Conservation (phyloP, 495 filamentous ascomycete genomes). For the Achaetomiella virescens region DNA sequence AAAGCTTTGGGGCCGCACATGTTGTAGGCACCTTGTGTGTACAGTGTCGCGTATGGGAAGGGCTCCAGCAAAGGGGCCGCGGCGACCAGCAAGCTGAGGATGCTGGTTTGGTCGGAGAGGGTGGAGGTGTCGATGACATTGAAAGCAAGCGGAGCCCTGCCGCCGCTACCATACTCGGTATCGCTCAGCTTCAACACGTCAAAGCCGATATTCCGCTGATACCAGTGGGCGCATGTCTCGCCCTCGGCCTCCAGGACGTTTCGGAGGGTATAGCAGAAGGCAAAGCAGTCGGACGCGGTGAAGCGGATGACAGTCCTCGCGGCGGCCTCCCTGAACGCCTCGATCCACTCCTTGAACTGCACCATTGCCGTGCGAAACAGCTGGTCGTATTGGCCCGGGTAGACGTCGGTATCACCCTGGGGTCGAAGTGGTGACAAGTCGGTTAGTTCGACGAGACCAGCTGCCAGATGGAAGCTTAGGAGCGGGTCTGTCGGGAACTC, state of each 20-base stretch:
- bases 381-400: neutral
- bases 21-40: slow-evolving; percentile 33
- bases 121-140: slow-evolving; percentile 56
- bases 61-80: slow-evolving; percentile 40
- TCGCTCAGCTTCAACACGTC: slow-evolving; percentile 34
- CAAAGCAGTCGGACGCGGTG: slow-evolving; percentile 38
- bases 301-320: slow-evolving; percentile 37
- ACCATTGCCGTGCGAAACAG: slow-evolving; percentile 18
- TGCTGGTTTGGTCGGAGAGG: slow-evolving; percentile 43
- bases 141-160: slow-evolving; percentile 39
- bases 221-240: slow-evolving; percentile 25
- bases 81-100: slow-evolving; percentile 45
- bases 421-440: slow-evolving; percentile 8
- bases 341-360: slow-evolving; percentile 32
- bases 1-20: slow-evolving; percentile 23
- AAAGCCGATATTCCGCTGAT: slow-evolving; percentile 18
- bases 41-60: slow-evolving; percentile 36
- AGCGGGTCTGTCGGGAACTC: slow-evolving; percentile 42
- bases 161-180: slow-evolving; percentile 31
- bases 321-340: slow-evolving; percentile 24
- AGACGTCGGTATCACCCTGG: neutral
- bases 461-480: slow-evolving; percentile 39
- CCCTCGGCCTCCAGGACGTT: slow-evolving; percentile 16
- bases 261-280: slow-evolving; percentile 43
- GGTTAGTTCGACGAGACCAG: slow-evolving; percentile 23